A percentile compares a stretch with the other conserved stretches of the same genome.
Conservation (phyloP, 129 eudicot species). For the Tagetes erecta region DNA sequence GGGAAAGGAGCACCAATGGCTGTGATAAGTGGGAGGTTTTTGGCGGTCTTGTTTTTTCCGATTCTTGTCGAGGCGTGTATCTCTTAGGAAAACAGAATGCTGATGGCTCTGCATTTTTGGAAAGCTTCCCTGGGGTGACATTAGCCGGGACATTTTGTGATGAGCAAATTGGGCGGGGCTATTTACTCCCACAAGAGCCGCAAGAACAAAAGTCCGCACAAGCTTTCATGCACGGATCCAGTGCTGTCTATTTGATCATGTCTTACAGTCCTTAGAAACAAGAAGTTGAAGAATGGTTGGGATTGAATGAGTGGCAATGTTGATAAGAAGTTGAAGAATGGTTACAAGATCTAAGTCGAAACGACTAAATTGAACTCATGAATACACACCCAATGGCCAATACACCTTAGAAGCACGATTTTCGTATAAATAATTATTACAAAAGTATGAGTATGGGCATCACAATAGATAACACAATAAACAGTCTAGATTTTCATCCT, state of each 20-base stretch:
- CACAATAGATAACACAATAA: background rate
- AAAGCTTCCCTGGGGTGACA: conserved; percentile 59
- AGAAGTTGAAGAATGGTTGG: no score
- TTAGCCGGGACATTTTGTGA: conserved; percentile 62
- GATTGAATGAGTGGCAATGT: no score
- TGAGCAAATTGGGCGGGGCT: conserved; percentile 67
- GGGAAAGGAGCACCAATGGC: background rate
- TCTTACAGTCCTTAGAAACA: conserved; percentile 44
- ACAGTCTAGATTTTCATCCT: background rate
- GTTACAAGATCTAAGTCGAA: no score
- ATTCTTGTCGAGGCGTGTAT: background rate
- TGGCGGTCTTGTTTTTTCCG: background rate
- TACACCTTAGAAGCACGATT: background rate
- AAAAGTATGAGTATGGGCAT: no score
- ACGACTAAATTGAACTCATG: no score
- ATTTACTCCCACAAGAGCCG: conserved; percentile 36
- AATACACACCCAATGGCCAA: no score
- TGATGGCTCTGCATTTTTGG: background rate
- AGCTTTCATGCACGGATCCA: conserved; percentile 52
- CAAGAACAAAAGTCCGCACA: conserved; percentile 27
- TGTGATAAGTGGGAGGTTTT: background rate
- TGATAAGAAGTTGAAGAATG: no score
- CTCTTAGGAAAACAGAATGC: background rate
- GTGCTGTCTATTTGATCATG: conserved; percentile 65
- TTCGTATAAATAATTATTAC: background rate